Base-by-base conservation (phyloP, 805 yeast genomes). In the Candida pseudoglaebosa region DNA sequence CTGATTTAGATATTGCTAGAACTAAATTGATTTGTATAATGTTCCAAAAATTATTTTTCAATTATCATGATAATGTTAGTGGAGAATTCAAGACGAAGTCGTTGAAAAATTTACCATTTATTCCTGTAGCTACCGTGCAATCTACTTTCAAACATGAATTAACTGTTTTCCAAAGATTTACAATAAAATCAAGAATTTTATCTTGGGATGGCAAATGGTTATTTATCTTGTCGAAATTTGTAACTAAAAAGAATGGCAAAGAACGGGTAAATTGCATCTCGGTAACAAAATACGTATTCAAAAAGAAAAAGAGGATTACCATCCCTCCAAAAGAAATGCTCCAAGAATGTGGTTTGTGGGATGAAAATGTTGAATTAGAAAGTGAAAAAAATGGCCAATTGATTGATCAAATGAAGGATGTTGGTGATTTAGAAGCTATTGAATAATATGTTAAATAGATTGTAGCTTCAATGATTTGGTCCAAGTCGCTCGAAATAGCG, bases 141-240 rank as follows among this genome's bases (percentile, higher is more conserved):
- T 73, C 83, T 21, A 69, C 75, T 19, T 90, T 86, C 62, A 71
- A 81, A 44, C 76, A 73, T 45, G 96, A 90, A 52, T 78, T 91
- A 54, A 73, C 64, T 49, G 82, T 91, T 1, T 85, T 80, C 52
- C 75, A 73, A 39, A 49, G 50, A 18, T 90, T 80, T 55, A 46
- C 62, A 3, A 68, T 90, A 16, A 65, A 67, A 24, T 73, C 84
- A 2, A 66, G 77, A 28, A 71, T 90, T 14, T 56, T 84, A 4
- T 82, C 91, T 5, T 89, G 96, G 95, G 93, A 86, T 61, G 69
- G 75, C 24, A 90, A 89, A 59, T 88, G 96, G 96, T 50, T 90
- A 10, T 89, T 79, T 53, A 73, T 86, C 9, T 46, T 84, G 17
- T 76, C 84, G 30, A 72, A 77, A 50, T 87, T 88, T 52, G 73